Evolutionary conservation across 2,329 filamentous ascomycete species (phyloP).

Genomic region (Aotearoamyces nothofagi): DNA sequence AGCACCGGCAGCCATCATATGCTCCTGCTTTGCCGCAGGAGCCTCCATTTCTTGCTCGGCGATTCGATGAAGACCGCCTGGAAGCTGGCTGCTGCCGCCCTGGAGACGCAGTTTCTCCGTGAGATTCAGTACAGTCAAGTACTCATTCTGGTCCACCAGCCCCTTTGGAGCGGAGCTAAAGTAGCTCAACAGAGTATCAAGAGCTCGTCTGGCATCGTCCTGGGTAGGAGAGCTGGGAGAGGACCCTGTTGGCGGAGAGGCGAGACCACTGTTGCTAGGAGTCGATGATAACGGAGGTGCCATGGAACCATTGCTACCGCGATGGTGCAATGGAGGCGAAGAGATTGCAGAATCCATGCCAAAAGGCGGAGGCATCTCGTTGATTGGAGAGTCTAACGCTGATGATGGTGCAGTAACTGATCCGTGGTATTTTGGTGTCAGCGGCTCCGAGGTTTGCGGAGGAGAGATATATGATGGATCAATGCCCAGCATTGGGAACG

Average conservation of each 20-base stretch:
- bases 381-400: constrained; percentile 33
- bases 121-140: constrained; percentile 60
- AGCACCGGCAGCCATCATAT: too few species aligned
- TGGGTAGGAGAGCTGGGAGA: constrained; percentile 53
- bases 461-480: constrained; percentile 36
- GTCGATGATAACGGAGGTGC: constrained; percentile 23
- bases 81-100: constrained; percentile 19
- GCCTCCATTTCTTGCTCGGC: constrained; percentile 18
- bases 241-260: constrained; percentile 34
- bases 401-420: constrained; percentile 24
- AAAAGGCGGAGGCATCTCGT: constrained; percentile 25
- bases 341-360: constrained; percentile 22
- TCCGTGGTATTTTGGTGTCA: constrained; percentile 33
- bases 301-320: constrained; percentile 34
- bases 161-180: constrained; percentile 53
- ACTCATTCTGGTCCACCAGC: constrained; percentile 64
- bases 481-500: constrained; percentile 60
- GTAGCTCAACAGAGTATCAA: constrained; percentile 70
- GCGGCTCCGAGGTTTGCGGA: constrained; percentile 31
- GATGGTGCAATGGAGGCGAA: constrained; percentile 31
- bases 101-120: constrained; percentile 74
- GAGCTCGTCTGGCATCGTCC: constrained; percentile 71
- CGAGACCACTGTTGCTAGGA: constrained; percentile 17
- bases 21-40: constrained; percentile 17
- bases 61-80: constrained; percentile 24